Conservation (phyloP, 2,329 filamentous ascomycete species). For the Pseudonectria buxi region DNA sequence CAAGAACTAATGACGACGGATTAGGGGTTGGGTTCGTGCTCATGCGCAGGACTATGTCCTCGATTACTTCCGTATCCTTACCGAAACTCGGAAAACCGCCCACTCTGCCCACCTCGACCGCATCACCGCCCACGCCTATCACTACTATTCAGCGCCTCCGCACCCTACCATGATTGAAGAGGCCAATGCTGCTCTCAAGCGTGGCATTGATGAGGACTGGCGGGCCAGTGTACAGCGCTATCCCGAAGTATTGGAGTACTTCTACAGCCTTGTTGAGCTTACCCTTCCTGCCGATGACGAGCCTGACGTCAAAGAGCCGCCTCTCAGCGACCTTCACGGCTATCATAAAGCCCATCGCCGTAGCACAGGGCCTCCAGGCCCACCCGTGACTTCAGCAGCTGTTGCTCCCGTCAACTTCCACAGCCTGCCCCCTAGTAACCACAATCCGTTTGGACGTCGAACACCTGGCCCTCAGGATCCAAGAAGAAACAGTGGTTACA, state of each 20-base stretch:
- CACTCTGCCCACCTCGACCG: slow-evolving; percentile 51
- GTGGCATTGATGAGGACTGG: slow-evolving; percentile 75
- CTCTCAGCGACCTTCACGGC: slow-evolving; percentile 46
- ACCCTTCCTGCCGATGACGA: slow-evolving; percentile 58
- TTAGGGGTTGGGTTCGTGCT: slow-evolving; percentile 55
- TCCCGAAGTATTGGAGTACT: slow-evolving; percentile 76
- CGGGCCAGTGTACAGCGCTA: slow-evolving; percentile 67
- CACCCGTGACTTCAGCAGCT: slow-evolving; percentile 23
- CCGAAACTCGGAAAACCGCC: slow-evolving; percentile 52
- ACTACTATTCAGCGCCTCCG: slow-evolving; percentile 51
- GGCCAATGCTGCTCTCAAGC: slow-evolving; percentile 60
- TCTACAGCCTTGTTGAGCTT: slow-evolving; percentile 63
- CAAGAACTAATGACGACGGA: slow-evolving; percentile 7
- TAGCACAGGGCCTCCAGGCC: slow-evolving; percentile 25
- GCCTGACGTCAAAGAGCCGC: slow-evolving; percentile 51
- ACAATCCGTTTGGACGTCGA: slow-evolving; percentile 15
- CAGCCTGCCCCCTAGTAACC: slow-evolving; percentile 22
- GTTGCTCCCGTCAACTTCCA: slow-evolving; percentile 20
- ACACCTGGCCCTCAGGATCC: slow-evolving; percentile 20
- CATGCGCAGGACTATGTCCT: slow-evolving; percentile 64
- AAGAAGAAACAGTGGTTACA: slow-evolving; percentile 7
- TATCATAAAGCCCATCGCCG: slow-evolving; percentile 42
- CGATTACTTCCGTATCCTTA: slow-evolving; percentile 56
- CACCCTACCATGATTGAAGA: slow-evolving; percentile 57
- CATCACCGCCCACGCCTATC: slow-evolving; percentile 47